Conservation (phyloP, 495 filamentous ascomycete species). For the Choiromyces venosus region DNA sequence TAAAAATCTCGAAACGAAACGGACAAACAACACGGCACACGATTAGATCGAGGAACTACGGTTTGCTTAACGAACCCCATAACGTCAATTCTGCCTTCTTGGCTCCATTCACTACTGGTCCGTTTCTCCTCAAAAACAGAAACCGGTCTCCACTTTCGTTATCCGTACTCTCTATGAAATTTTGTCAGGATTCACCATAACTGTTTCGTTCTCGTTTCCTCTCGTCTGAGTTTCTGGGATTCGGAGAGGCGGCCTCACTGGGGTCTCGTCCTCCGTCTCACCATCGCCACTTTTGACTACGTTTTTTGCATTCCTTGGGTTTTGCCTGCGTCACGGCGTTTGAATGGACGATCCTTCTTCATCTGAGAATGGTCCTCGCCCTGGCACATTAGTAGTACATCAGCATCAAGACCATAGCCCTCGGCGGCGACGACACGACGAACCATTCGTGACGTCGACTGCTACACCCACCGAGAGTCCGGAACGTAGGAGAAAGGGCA, state of each 20-base stretch:
- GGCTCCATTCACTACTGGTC: not conserved
- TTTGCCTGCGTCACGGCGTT: conserved; percentile 6
- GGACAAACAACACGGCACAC: not conserved
- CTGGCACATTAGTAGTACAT: conserved; percentile 10
- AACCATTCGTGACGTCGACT: conserved; percentile 14
- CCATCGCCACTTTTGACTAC: conserved; percentile 8
- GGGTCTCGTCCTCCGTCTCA: conserved; percentile 21
- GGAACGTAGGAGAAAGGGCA: conserved; percentile 29
- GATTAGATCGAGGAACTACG: not conserved
- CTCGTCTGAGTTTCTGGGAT: conserved; percentile 18
- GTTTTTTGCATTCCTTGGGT: conserved; percentile 1
- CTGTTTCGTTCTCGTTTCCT: conserved; percentile 12
- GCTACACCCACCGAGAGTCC: conserved; percentile 23
- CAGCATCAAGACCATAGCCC: conserved; percentile 16
- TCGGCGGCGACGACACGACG: conserved; percentile 23
- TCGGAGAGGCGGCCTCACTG: conserved; percentile 25
- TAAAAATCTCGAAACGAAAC: not conserved
- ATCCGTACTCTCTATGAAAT: conserved; percentile 16
- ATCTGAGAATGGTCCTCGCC: conserved; percentile 16
- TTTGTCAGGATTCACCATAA: conserved; percentile 26
- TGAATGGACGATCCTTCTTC: conserved; percentile 32
- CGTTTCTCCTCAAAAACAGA: not conserved
- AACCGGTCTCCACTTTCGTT: conserved; percentile 9
- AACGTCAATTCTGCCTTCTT: not conserved
- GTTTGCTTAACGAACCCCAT: not conserved